Percentiles rank a stretch among this genome's conserved stretches.
These are phyloP conservation scores for Phoma sp. DNA, from an alignment of 2,329 filamentous ascomycete species.

Conservation along the genomic window DNA sequence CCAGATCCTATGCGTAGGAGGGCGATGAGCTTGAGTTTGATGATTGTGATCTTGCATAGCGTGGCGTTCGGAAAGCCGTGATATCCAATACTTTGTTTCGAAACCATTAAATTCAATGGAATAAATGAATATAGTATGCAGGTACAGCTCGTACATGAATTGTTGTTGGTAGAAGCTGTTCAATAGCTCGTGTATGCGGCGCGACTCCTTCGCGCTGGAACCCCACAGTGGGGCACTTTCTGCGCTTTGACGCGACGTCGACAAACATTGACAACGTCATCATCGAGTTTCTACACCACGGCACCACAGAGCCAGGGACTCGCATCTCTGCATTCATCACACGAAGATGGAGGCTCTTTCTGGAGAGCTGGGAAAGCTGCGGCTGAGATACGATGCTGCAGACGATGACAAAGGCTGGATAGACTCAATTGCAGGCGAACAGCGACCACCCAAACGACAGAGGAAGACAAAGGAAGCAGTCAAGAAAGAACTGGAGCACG, in stretches of 20 bases:
- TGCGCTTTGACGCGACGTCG: conserved; percentile 13
- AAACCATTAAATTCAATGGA: neutral
- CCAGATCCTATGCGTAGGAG: neutral
- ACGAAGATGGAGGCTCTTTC: conserved; percentile 51
- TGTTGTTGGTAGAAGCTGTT: neutral
- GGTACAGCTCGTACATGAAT: neutral
- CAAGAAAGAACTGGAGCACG: conserved; percentile 74
- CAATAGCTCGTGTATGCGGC: conserved; percentile 3
- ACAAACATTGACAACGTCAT: conserved; percentile 25
- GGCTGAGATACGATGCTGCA: conserved; percentile 48
- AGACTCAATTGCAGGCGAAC: conserved; percentile 66
- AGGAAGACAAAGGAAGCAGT: conserved; percentile 67
- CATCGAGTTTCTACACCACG: conserved; percentile 25
- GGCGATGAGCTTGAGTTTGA: neutral
- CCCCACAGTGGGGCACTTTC: conserved; percentile 16
- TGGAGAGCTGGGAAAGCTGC: conserved; percentile 61
- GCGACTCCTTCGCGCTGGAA: conserved; percentile 1
- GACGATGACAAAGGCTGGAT: conserved; percentile 53
- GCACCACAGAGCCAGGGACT: conserved; percentile 17
- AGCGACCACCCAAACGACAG: conserved; percentile 60
- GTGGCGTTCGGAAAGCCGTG: conserved; percentile 27
- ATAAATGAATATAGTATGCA: neutral
- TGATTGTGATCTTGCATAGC: conserved; percentile 29
- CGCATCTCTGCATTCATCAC: conserved; percentile 13
- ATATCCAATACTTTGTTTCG: neutral